A percentile compares a stretch with the other conserved stretches of the same genome.
Conservation (phyloP, 805 yeast genomes). For the Nematodospora valgi region DNA sequence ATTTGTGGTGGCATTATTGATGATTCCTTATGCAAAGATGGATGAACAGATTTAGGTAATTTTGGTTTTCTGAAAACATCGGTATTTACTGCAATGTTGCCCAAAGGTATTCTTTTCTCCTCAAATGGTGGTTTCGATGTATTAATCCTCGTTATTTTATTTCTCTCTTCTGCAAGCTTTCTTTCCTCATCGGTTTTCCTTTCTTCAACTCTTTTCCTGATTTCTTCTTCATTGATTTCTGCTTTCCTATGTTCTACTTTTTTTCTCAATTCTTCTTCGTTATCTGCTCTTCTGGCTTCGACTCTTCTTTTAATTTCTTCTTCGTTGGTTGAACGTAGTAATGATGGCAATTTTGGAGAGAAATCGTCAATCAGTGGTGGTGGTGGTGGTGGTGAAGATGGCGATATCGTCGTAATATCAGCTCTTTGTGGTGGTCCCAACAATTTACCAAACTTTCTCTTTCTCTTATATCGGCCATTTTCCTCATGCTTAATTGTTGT, state of each 20-base stretch:
- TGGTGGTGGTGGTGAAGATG: neutral
- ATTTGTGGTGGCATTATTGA: neutral
- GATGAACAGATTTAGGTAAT: slow-evolving; percentile 15
- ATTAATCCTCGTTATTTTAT: too few relatives aligned
- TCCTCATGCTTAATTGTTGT: slow-evolving; percentile 16
- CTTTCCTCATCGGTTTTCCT: slow-evolving; percentile 15
- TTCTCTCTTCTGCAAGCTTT: neutral
- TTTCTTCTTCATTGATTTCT: slow-evolving; percentile 10
- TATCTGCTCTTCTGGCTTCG: slow-evolving; percentile 13
- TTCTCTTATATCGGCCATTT: too few relatives aligned
- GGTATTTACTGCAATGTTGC: slow-evolving; percentile 8
- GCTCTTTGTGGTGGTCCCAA: slow-evolving; percentile 54
- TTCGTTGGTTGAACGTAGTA: neutral
- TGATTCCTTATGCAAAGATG: slow-evolving; percentile 1
- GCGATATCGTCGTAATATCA: slow-evolving; percentile 13
- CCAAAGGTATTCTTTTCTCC: slow-evolving; percentile 7
- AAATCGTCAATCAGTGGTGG: slow-evolving; percentile 1
- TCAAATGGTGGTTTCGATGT: slow-evolving; percentile 3
- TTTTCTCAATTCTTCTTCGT: slow-evolving; percentile 14
- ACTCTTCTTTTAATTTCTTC: neutral
- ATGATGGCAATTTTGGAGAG: slow-evolving; percentile 1
- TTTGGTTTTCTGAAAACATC: slow-evolving; percentile 35
- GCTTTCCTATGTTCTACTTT: too few relatives aligned
- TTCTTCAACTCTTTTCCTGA: slow-evolving; percentile 24
- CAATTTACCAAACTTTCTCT: slow-evolving; percentile 34